Evolutionary conservation across 371 early-diverging fungal species (phyloP), one percentile per base, ranked within the genome.

Genomic region (Rhizomucor pusillus): DNA sequence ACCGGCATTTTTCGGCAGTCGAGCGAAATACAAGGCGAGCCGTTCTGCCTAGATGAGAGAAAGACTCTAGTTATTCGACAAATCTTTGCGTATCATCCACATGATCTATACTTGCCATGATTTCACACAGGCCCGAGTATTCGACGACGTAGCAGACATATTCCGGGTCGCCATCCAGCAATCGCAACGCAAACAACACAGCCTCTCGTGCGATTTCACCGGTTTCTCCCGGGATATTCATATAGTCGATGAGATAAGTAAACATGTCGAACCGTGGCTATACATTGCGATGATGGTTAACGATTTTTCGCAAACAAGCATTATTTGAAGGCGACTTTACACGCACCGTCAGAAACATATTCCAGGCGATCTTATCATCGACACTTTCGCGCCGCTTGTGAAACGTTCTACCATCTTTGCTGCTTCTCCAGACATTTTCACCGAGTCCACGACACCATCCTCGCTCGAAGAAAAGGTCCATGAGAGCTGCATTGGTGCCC

Each of bases 241-340:
- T 74, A 44, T 68, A 78, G 33, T 78, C 78, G 46, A 78, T 68
- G 16, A 78, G 56, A 22, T 59, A 65, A 5, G 63, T 70, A 52
- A 78, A 78, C 78, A 78, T 78, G 37, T 75, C 78, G 53, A 78
- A 78, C 0, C 78, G 67, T 22, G 78, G 78, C 78, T 76, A 57
- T 24, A 35, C 23, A 56, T 19, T 18, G n/a, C n/a, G n/a, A 9
- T 53, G 16, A 23, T 14, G 14, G 18, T 18, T 52, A 43, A 46
- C 23, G 40, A 40, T 24, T 36, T 14, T 22, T 37, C 39, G n/a
- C n/a, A 41, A 25, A 10, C 16, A 18, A 43, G 47, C 24, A 10
- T 46, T 6, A 2, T 18, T 13, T 29, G 29, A 23, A 13, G 29
- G n/a, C 23, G 23, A 25, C 11, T 24, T 14, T 24, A 46, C 22